Conservation (phyloP, 2,329 filamentous ascomycete genomes). For the Corniculantispora saksenae region DNA sequence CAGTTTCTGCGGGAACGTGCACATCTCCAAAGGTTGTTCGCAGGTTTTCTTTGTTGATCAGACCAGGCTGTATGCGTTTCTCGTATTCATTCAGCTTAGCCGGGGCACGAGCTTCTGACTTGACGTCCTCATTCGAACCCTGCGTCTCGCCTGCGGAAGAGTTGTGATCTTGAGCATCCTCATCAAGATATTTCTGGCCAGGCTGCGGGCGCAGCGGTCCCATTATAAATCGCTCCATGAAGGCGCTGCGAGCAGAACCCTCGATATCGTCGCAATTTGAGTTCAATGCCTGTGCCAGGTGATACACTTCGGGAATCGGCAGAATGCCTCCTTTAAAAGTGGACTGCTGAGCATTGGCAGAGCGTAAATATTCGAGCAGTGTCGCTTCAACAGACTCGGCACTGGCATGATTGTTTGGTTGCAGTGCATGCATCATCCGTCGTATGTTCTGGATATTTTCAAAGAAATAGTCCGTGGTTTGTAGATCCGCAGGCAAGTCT, state of each 20-base stretch:
- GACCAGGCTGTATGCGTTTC: slow-evolving; percentile 76
- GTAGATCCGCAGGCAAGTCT: slow-evolving; percentile 26
- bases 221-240: slow-evolving; percentile 35
- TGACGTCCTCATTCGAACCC: slow-evolving; percentile 31
- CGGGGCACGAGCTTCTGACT: slow-evolving; percentile 27
- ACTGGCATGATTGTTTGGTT: slow-evolving; percentile 22
- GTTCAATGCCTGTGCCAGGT: slow-evolving; percentile 37
- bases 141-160: slow-evolving; percentile 29
- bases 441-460: slow-evolving; percentile 51
- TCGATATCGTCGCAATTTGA: slow-evolving; percentile 26
- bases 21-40: slow-evolving; percentile 86
- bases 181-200: slow-evolving; percentile 34
- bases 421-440: slow-evolving; percentile 46
- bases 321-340: slow-evolving; percentile 38
- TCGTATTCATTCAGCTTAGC: slow-evolving; percentile 72
- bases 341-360: slow-evolving; percentile 28
- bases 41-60: slow-evolving; percentile 80
- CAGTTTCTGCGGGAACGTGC: slow-evolving; percentile 77
- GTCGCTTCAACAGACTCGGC: not conserved
- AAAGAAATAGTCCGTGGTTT: slow-evolving; percentile 41
- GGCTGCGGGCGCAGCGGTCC: slow-evolving; percentile 34
- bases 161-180: slow-evolving; percentile 29
- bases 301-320: slow-evolving; percentile 41
- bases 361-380: slow-evolving; percentile 24
- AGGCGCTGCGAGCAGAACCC: slow-evolving; percentile 27